Conservation (phyloP, 1,139 yeast genomes). For the Yarrowia galli region DNA sequence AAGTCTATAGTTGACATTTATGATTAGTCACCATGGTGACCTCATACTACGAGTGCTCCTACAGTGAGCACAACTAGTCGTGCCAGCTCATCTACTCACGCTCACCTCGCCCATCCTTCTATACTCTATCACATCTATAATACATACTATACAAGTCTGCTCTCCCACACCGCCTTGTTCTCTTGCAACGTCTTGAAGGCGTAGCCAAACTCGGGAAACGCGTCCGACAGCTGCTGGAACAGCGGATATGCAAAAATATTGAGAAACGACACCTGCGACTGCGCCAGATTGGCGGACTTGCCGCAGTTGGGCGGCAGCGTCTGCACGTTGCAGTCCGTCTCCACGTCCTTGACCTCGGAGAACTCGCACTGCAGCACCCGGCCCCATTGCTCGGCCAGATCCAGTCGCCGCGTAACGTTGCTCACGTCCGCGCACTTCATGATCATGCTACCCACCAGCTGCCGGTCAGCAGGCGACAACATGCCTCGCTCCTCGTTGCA, state of each 20-base stretch:
- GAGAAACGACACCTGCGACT: slow-evolving; percentile 87
- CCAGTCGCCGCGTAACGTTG: slow-evolving; percentile 81
- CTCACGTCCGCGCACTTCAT: slow-evolving; percentile 95
- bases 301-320: slow-evolving; percentile 40
- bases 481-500: slow-evolving; percentile 40
- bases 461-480: slow-evolving; percentile 41
- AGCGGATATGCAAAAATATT: slow-evolving; percentile 79
- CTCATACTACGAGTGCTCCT: no score
- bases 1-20: no score
- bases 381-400: slow-evolving; percentile 88
- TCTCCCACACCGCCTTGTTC: slow-evolving; percentile 29
- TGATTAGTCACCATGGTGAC: no score
- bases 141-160: slow-evolving; percentile 39
- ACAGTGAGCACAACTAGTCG: no score
- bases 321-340: slow-evolving; percentile 50
- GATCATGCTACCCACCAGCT: slow-evolving; percentile 67
- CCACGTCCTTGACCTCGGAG: slow-evolving; percentile 67
- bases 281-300: slow-evolving; percentile 54
- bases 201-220: slow-evolving; percentile 48
- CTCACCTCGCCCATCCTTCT: not conserved
- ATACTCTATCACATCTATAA: slow-evolving; percentile 33
- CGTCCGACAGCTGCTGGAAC: slow-evolving; percentile 66
- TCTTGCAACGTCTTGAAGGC: slow-evolving; percentile 31
- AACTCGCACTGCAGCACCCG: slow-evolving; percentile 77
- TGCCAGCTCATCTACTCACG: no score